These are phyloP conservation scores for Ustilago bromivora DNA, from an alignment of 1,284 basidiomycete genomes.

Conservation along the genomic window DNA sequence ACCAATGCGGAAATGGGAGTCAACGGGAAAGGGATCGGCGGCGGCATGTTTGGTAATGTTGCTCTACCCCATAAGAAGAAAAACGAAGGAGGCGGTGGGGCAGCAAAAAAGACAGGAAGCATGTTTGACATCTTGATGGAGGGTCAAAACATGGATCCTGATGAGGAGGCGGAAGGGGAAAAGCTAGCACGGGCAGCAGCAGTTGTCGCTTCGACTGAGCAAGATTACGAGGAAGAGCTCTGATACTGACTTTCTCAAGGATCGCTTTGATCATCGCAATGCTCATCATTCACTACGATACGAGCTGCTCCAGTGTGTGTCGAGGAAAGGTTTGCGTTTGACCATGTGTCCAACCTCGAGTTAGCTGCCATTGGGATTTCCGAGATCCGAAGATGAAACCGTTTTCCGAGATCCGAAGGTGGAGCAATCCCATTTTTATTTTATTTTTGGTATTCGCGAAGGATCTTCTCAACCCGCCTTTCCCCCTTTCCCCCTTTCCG, in stretches of 20 bases:
- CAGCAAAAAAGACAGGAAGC: slow-evolving; percentile 27
- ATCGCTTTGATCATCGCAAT: too few relatives aligned
- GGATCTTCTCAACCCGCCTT: not conserved
- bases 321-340: too few relatives aligned
- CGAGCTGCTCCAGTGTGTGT: too few relatives aligned
- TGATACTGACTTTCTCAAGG: too few relatives aligned
- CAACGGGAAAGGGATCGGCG: slow-evolving; percentile 15
- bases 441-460: not conserved
- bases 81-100: not conserved
- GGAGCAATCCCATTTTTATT: slow-evolving; percentile 16
- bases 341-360: too few relatives aligned
- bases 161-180: slow-evolving; percentile 13
- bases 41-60: slow-evolving; percentile 34
- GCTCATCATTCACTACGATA: too few relatives aligned
- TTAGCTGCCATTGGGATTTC: not conserved
- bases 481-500: not conserved
- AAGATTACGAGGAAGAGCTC: slow-evolving; percentile 38
- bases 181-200: not conserved
- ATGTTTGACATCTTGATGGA: slow-evolving; percentile 46
- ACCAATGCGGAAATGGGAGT: not conserved
- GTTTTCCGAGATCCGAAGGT: not conserved
- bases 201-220: not conserved
- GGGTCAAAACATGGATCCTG: slow-evolving; percentile 22
- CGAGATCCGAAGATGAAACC: not conserved
- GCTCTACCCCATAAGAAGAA: not conserved